A percentile compares a stretch with the other conserved stretches of the same genome.
phyloP scores from a whole-genome alignment of 768 basidiomycete species.

The Cystobasidium ongulense region DNA sequence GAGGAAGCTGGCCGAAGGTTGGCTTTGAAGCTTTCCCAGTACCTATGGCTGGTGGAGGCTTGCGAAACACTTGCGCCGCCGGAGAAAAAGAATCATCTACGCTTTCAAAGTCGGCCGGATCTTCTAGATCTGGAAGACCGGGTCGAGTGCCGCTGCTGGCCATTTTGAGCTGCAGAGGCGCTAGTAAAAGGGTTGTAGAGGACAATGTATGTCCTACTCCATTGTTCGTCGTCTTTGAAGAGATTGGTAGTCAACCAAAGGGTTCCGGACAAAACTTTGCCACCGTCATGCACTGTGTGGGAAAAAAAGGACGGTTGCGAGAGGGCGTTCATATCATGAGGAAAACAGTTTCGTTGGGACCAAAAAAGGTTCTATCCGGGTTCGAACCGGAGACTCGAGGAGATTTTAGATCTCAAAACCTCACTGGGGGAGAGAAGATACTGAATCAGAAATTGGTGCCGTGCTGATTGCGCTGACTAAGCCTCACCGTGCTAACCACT shows the following conservation, averaged over 20 bases:
- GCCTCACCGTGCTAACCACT: constrained; percentile 21
- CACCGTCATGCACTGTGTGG: too few species aligned
- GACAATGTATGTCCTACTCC: too few species aligned
- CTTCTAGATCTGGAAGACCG: background rate
- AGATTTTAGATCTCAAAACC: constrained; percentile 10
- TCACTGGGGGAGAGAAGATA: too few species aligned
- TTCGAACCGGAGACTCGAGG: constrained; percentile 19
- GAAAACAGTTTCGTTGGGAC: background rate
- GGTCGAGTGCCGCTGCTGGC: background rate
- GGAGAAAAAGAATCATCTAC: background rate
- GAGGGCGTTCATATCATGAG: background rate
- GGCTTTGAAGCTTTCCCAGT: background rate
- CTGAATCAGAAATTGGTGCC: too few species aligned
- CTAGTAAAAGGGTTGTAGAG: too few species aligned
- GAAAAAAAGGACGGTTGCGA: too few species aligned
- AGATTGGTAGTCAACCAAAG: too few species aligned
- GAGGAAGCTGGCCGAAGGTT: background rate
- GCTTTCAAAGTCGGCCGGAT: background rate
- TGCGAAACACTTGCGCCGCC: background rate
- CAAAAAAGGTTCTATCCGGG: constrained; percentile 1
- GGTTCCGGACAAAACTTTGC: too few species aligned
- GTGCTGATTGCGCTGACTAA: too few species aligned
- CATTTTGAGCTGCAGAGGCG: too few species aligned
- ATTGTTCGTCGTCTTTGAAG: too few species aligned
- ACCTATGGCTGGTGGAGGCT: background rate